Conservation (phyloP, 129 eudicot genomes). For the Lactuca sativa region DNA sequence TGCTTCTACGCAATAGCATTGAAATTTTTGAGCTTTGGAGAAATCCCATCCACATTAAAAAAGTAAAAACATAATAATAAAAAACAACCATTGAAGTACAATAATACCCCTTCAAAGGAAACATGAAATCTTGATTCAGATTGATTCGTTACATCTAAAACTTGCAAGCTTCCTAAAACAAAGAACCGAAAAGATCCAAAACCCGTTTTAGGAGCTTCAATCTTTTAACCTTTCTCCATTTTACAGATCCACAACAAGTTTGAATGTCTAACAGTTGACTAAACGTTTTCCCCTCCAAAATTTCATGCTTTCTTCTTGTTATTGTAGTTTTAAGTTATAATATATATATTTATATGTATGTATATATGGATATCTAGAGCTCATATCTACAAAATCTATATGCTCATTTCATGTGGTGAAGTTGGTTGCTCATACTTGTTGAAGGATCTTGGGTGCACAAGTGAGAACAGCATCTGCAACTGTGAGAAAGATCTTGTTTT, state of each 20-base stretch:
- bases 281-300: not conserved
- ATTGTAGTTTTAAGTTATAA: constrained; percentile 13
- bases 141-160: not conserved
- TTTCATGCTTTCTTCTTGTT: constrained; percentile 6
- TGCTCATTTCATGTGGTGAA: not conserved
- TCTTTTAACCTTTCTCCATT: constrained; percentile 7
- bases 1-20: not conserved
- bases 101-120: not conserved
- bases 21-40: not conserved
- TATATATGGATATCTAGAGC: constrained; percentile 17
- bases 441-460: constrained; percentile 49
- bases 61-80: no score
- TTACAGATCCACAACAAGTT: not conserved
- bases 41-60: not conserved
- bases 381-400: constrained; percentile 22
- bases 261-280: not conserved
- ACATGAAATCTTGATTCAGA: constrained; percentile 10
- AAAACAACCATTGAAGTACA: not conserved
- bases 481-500: constrained; percentile 62
- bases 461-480: constrained; percentile 67
- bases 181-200: not conserved
- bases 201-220: not conserved
- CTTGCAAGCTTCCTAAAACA: not conserved
- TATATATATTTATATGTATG: not conserved
- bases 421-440: constrained; percentile 19